Conservation (phyloP, 192 early-diverging fungal species). For the Umbelopsis isabellina region DNA sequence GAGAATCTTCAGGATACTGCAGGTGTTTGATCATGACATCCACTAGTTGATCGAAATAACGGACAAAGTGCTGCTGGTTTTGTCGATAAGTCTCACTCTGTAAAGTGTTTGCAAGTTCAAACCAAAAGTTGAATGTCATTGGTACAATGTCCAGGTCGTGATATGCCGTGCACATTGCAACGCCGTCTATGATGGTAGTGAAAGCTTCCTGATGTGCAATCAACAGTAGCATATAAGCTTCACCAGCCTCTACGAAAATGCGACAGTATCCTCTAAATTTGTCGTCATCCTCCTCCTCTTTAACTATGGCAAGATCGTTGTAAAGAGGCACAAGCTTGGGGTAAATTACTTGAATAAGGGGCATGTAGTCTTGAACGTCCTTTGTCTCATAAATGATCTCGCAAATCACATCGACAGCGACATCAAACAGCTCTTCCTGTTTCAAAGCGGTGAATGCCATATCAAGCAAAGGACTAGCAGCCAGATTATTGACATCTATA, state of each 20-base stretch:
- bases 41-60: slow-evolving; percentile 69
- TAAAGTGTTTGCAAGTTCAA: slow-evolving; percentile 68
- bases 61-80: slow-evolving; percentile 58
- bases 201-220: slow-evolving; percentile 70
- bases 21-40: slow-evolving; percentile 87
- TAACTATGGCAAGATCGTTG: slow-evolving; percentile 41
- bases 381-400: slow-evolving; percentile 77
- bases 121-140: slow-evolving; percentile 95
- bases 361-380: slow-evolving; percentile 53
- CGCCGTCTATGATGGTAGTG: slow-evolving; percentile 73
- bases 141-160: slow-evolving; percentile 83
- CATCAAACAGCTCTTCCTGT: slow-evolving; percentile 78
- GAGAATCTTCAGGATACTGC: slow-evolving; percentile 79
- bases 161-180: slow-evolving; percentile 80
- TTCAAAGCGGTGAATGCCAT: slow-evolving; percentile 76
- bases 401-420: slow-evolving; percentile 82
- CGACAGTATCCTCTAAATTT: slow-evolving; percentile 80
- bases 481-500: slow-evolving; percentile 65
- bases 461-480: slow-evolving; percentile 65
- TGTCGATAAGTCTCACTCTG: slow-evolving; percentile 50
- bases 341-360: slow-evolving; percentile 67
- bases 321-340: slow-evolving; percentile 57
- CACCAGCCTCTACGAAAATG: slow-evolving; percentile 90
- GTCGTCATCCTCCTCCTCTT: slow-evolving; percentile 79
- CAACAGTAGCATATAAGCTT: slow-evolving; percentile 80